Conservation (phyloP, 2,329 filamentous ascomycete species). For the Tricladium varicosporioides region DNA sequence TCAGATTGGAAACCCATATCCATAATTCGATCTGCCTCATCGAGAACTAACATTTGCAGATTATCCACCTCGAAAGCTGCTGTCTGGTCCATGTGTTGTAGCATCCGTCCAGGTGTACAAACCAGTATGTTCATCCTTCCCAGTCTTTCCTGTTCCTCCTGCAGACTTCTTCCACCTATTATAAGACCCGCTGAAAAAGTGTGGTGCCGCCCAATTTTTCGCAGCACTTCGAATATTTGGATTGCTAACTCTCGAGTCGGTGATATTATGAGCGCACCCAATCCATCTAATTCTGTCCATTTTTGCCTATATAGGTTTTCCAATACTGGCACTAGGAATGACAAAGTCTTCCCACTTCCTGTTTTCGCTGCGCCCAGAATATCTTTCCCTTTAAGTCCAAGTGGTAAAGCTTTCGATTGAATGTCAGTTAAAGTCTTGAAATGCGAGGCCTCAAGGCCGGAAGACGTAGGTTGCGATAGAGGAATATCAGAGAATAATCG, state of each 20-base stretch:
- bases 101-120: slow-evolving; percentile 89
- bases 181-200: slow-evolving; percentile 88
- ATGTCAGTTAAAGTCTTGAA: slow-evolving; percentile 91
- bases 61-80: slow-evolving; percentile 87
- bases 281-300: slow-evolving; percentile 87
- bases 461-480: slow-evolving; percentile 75
- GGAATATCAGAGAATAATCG: slow-evolving; percentile 81
- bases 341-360: slow-evolving; percentile 90
- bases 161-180: slow-evolving; percentile 88
- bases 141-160: slow-evolving; percentile 81
- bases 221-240: slow-evolving; percentile 92
- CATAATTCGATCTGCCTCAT: slow-evolving; percentile 95
- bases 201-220: slow-evolving; percentile 86
- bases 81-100: slow-evolving; percentile 95
- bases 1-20: slow-evolving; percentile 94
- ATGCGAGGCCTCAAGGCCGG: slow-evolving; percentile 80
- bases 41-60: slow-evolving; percentile 86
- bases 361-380: slow-evolving; percentile 95
- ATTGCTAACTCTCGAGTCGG: slow-evolving; percentile 94
- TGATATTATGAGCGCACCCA: slow-evolving; percentile 89
- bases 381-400: slow-evolving; percentile 81
- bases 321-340: slow-evolving; percentile 87
- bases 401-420: slow-evolving; percentile 83
- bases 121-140: slow-evolving; percentile 95
- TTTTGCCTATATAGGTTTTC: slow-evolving; percentile 87